Evolutionary conservation across 805 yeast species (phyloP), one percentile per base, ranked within the genome.

Genomic region (Teunomyces funiuensis): DNA sequence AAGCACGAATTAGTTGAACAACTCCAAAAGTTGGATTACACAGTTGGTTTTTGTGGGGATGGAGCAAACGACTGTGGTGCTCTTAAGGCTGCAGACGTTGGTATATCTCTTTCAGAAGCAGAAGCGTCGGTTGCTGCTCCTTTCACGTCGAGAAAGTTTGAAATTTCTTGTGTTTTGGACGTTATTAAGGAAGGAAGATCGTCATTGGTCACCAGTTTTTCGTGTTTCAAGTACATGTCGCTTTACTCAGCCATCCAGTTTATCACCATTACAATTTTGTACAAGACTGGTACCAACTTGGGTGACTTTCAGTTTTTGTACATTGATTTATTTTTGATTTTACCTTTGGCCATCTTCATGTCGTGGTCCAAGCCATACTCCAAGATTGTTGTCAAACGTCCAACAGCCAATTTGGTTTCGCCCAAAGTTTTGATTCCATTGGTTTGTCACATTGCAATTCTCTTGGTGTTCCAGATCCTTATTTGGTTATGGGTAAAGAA

Each of bases 11-110:
- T 93, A 36, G 97, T 93, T 26, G 90, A 86, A 54, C 88, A 85
- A 58, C 66, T 93, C 10, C 96, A 89, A 60, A 74, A 71, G 16
- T 58, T 93, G 15, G 97, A 90, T 55, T 91, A 91, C 58, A 88
- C 96, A 0, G 95, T 88, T 36, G 96, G 97, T 2, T 93, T 93
- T 63, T 93, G 98, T 66, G 99, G 99, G 27, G 99, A 93, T 66
- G 99, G 99, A 50, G 99, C 99, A 5, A 93, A 93, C 63, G 99
- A 93, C 59, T 93, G 98, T 65, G 99, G 99, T 51, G 99, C 99
- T 0, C 71, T 93, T 43, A 93, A 91, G 56, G 96, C 97, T 10
- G 98, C 99, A 0, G 96, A 93, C 65, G 96, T 95, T 38, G 99
- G 99, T 13, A 81, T 93, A 14, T 91, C 98, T 0, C 67, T 93